These are phyloP conservation scores for Dionaea muscipula DNA, from an alignment of 179 eudicot species.

Conservation along the genomic window DNA sequence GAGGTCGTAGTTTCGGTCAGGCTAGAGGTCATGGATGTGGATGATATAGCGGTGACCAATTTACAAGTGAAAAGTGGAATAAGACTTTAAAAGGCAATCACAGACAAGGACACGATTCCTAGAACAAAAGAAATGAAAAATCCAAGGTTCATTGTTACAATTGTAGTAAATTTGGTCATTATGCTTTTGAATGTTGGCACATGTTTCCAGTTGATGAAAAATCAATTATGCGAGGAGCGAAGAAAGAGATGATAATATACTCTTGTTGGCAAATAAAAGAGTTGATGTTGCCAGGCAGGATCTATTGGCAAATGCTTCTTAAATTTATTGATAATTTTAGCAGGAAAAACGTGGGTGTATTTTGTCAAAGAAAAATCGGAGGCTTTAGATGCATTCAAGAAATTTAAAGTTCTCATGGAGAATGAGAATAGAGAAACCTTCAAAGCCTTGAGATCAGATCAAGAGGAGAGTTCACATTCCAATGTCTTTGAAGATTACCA, in stretches of 20 bases:
- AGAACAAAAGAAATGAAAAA: neutral
- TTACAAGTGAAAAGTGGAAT: neutral
- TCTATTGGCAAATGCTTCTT: neutral
- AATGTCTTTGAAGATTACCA: neutral
- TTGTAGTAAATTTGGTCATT: no score
- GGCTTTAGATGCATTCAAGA: neutral
- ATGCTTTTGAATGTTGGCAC: no score
- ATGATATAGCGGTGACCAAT: neutral
- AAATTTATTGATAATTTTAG: neutral
- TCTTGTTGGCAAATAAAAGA: neutral
- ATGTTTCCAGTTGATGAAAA: no score
- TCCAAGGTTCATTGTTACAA: no score
- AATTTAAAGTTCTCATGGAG: slow-evolving; percentile 1
- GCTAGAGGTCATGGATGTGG: neutral
- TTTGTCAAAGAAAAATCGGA: slow-evolving; percentile 1
- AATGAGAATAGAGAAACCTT: neutral
- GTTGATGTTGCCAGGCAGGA: neutral
- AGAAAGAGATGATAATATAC: neutral
- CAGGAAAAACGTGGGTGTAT: slow-evolving; percentile 4
- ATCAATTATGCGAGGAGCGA: neutral
- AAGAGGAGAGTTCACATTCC: slow-evolving; percentile 2
- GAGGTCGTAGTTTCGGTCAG: neutral
- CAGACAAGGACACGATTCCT: neutral
- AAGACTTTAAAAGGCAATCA: neutral
- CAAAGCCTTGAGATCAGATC: neutral